phyloP scores from a whole-genome alignment of 2,329 filamentous ascomycete genomes.

The Aspergillus pseudoterreus region DNA sequence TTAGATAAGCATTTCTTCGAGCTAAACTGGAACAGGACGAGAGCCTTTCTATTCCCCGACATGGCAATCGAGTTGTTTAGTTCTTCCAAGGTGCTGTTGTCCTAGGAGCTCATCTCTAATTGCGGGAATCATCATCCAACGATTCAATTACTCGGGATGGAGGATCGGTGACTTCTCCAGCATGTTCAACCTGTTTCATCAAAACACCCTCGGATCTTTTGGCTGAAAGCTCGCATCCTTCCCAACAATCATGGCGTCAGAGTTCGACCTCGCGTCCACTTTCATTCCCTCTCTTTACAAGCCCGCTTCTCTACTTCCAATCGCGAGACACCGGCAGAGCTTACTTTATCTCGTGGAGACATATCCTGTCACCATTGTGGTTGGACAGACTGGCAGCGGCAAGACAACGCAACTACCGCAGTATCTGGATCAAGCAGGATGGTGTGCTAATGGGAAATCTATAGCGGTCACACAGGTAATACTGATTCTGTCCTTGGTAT shows the following conservation, averaged over 20 bases:
- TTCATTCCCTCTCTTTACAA: conserved; percentile 83
- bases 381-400: conserved; percentile 90
- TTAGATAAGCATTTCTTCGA: neutral
- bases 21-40: neutral
- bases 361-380: conserved; percentile 77
- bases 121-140: too few relatives aligned
- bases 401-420: conserved; percentile 97
- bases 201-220: neutral
- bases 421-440: conserved; percentile 81
- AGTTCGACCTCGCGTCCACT: conserved; percentile 41
- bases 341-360: conserved; percentile 85
- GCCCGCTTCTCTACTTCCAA: conserved; percentile 77
- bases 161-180: neutral
- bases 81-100: neutral
- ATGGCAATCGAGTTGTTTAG: neutral
- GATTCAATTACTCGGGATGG: neutral
- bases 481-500: conserved; percentile 18
- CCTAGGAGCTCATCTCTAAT: too few relatives aligned
- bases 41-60: neutral
- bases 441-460: conserved; percentile 77
- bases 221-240: neutral
- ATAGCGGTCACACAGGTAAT: conserved; percentile 87
- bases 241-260: conserved; percentile 35
- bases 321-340: conserved; percentile 73
- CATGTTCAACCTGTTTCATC: conserved; percentile 5